Evolutionary conservation across 805 yeast species (phyloP), one percentile per base, ranked within the genome.

Genomic region (Sungouiella thailandica): DNA sequence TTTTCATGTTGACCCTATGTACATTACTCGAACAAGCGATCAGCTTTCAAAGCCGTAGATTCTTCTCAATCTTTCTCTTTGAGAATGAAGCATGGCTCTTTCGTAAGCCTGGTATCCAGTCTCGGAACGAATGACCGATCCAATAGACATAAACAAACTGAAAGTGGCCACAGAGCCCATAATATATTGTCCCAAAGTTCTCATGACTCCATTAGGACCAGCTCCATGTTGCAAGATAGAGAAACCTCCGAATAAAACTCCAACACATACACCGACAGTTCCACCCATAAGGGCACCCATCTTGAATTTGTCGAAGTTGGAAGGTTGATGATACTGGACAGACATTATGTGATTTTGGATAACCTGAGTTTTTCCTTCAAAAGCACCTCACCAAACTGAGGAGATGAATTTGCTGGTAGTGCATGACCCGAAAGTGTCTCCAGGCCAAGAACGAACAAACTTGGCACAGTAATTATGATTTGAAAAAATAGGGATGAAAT

Each of bases 271-370:
- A 45, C 98, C 98, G 23, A 82, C 89, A 23, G 87, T 76, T 37
- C 79, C 66, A 43, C 99, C 99, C 97, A 93, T 93, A 68, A 90
- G 68, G 41, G 88, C 81, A 35, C 99, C 99, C 97, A 93, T 93
- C 67, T 93, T 93, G 76, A 93, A 85, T 68, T 93, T 93, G 36
- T 93, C 96, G 67, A 89, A 87, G 62, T 83, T 79, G 31, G 96
- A 83, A 37, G 94, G 95, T 49, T 78, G 80, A 22, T 63, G 68
- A 29, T 45, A 45, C 33, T 45, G 50, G 14, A 43, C 48, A 25
- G 48, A 36, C 50, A 45, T 45, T 15, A 7, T 20, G n/a, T 10
- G 11, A 13, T 28, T 13, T n/a, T n/a, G 23, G 23, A 20, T 7
- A 20, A 20, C n/a, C n/a, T n/a, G n/a, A n/a, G n/a, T n/a, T n/a